phyloP scores from a whole-genome alignment of 768 basidiomycete genomes.

The Amylocystis lapponica region DNA sequence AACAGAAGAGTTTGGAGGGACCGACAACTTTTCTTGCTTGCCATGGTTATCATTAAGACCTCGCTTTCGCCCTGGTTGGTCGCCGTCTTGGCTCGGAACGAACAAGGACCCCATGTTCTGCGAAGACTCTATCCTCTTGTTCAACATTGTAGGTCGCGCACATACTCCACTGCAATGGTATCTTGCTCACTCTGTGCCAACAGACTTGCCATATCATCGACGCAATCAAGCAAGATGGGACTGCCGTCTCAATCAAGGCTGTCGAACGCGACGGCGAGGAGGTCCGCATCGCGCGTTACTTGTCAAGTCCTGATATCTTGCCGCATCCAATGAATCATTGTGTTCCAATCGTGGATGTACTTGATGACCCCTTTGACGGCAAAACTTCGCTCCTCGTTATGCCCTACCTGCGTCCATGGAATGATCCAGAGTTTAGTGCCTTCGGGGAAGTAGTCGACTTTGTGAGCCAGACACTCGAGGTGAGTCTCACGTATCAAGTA shows the following conservation, averaged over 20 bases:
- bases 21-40: slow-evolving; percentile 6
- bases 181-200: no score
- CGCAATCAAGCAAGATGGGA: slow-evolving; percentile 6
- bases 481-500: no score
- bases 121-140: slow-evolving; percentile 12
- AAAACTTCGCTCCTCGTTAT: slow-evolving; percentile 16
- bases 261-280: slow-evolving; percentile 3
- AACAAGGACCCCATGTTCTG: slow-evolving; percentile 6
- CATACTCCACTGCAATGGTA: no score
- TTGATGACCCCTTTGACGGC: slow-evolving; percentile 12
- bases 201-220: slow-evolving; percentile 12
- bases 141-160: no score
- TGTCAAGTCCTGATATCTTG: slow-evolving; percentile 1
- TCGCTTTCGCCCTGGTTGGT: slow-evolving; percentile 9
- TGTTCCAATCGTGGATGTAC: slow-evolving; percentile 15
- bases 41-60: slow-evolving; percentile 15
- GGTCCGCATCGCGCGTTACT: slow-evolving; percentile 7
- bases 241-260: slow-evolving; percentile 14
- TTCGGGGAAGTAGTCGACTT: slow-evolving; percentile 18
- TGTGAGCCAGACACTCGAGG: slow-evolving; percentile 14
- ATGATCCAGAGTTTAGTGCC: slow-evolving; percentile 19
- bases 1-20: slow-evolving; percentile 9
- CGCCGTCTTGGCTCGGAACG: slow-evolving; percentile 11
- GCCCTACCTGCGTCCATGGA: slow-evolving; percentile 19
- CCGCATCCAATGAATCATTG: slow-evolving; percentile 16